phyloP scores from a whole-genome alignment of 2,329 filamentous ascomycete genomes.

The Chaetomium sp. region DNA sequence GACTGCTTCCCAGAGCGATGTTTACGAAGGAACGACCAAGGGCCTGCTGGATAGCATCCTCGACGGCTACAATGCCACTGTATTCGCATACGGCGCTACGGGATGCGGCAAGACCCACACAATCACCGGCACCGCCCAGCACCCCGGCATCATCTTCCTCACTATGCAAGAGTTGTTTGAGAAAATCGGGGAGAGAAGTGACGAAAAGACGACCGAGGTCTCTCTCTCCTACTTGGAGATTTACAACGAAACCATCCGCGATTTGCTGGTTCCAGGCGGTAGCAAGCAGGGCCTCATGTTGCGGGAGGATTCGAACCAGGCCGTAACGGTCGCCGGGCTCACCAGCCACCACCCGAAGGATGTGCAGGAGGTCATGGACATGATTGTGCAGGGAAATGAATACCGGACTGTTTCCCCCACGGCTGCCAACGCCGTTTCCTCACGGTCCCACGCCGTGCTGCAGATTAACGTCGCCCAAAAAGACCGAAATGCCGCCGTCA shows the following conservation, averaged over 20 bases:
- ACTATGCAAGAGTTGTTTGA: conserved; percentile 99
- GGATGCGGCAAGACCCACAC: conserved; percentile 99
- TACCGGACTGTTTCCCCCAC: conserved; percentile 95
- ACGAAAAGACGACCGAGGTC: conserved; percentile 86
- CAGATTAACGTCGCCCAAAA: conserved; percentile 97
- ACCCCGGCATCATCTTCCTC: conserved; percentile 96
- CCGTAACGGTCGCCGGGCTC: conserved; percentile 86
- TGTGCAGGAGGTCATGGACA: conserved; percentile 98
- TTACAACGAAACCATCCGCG: conserved; percentile 98
- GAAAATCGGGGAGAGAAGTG: conserved; percentile 81
- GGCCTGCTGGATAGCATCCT: conserved; percentile 90
- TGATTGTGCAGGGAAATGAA: conserved; percentile 94
- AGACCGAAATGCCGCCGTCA: conserved; percentile 87
- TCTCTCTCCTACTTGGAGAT: conserved; percentile 96
- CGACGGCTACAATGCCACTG: conserved; percentile 97
- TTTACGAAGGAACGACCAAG: conserved; percentile 92
- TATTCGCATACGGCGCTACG: conserved; percentile 97
- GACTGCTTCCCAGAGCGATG: conserved; percentile 85
- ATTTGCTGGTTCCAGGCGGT: conserved; percentile 82
- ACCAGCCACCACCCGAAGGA: conserved; percentile 89
- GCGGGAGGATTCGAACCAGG: conserved; percentile 90
- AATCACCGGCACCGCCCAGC: conserved; percentile 86
- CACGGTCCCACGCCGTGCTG: conserved; percentile 92
- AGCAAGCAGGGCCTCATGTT: conserved; percentile 86
- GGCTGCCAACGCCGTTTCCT: conserved; percentile 95